Percentiles rank a stretch among this genome's conserved stretches.
Evolutionary conservation across 768 basidiomycete species (phyloP).

Genomic region (Botryobasidium botryosum): DNA sequence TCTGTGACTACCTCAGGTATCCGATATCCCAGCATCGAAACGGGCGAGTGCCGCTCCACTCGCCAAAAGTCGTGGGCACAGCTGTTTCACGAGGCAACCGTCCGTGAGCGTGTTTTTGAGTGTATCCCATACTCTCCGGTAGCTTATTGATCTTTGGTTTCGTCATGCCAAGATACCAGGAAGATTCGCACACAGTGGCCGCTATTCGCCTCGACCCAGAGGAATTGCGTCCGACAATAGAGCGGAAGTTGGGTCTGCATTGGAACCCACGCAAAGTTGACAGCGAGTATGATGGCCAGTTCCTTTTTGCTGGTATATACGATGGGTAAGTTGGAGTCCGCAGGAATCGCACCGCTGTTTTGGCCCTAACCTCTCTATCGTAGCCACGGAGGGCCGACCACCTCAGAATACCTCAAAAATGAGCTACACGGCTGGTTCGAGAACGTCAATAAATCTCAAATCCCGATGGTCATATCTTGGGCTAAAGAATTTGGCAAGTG

Average conservation of each 20-base stretch:
- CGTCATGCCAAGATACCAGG: slow-evolving; percentile 56
- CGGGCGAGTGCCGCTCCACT: slow-evolving; percentile 46
- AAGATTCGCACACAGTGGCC: slow-evolving; percentile 69
- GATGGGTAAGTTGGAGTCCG: slow-evolving; percentile 47
- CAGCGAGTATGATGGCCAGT: slow-evolving; percentile 49
- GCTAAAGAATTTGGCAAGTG: slow-evolving; percentile 45
- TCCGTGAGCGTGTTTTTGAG: slow-evolving; percentile 26
- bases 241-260: slow-evolving; percentile 41
- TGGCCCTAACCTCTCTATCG: not conserved
- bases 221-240: slow-evolving; percentile 49
- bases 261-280: slow-evolving; percentile 51
- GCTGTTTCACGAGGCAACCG: slow-evolving; percentile 61
- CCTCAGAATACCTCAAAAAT: slow-evolving; percentile 70
- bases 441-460: slow-evolving; percentile 46
- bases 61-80: slow-evolving; percentile 63
- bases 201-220: slow-evolving; percentile 59
- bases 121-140: slow-evolving; percentile 14
- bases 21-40: slow-evolving; percentile 7
- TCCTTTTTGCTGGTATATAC: slow-evolving; percentile 76
- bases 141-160: slow-evolving; percentile 12
- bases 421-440: slow-evolving; percentile 78
- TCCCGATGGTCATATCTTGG: slow-evolving; percentile 63
- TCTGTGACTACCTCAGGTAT: slow-evolving; percentile 6
- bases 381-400: slow-evolving; percentile 84
- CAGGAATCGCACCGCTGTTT: not conserved